Evolutionary conservation across 768 basidiomycete genomes (phyloP), one percentile per base, ranked within the genome.

Genomic region (Lactifluus pinguis): DNA sequence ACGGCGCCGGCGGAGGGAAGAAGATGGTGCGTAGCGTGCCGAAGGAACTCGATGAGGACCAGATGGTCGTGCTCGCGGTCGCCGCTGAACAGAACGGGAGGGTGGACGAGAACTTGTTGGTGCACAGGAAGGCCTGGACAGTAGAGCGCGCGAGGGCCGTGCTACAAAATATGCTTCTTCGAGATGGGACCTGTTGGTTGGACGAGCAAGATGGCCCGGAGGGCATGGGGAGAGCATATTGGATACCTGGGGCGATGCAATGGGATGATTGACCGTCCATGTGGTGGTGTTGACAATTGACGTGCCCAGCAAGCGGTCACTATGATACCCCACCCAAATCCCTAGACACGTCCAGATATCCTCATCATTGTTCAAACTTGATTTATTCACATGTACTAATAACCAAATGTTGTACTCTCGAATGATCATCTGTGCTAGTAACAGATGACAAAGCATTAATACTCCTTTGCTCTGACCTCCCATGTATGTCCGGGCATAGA

Each of bases 101-200:
- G 57, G 76, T 98, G 7, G 82, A 83, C 0, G 84, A 86, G 66
- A 80, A 82, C 17, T 72, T 78, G 42, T 73, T 95, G 30, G 79
- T 87, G 49, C 68, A 70, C 34, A 72, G 78, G 55, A 83, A 81
- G 15, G 86, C 84, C 5, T 99, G 97, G 97, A 83, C 83, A 1
- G 72, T 78, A 52, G 88, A 89, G 39, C 80, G 97, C 30, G 87
- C 89, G 4, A 77, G 79, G 51, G 79, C 83, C 11, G 94, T 87
- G 1, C 72, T 98, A 67, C 86, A 93, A 67, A 94, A 95, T 63
- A 94, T 95, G 85, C 80, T 95, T 14, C 77, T 92, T 63, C 79
- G 87, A 30, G 94, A 98, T 64, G 95, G 95, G 1, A 75, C 95
- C 29, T 95, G 92, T 60, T 99, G 97, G 97, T 69, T 98, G 34